Base-by-base conservation (phyloP, 768 basidiomycete species). In the Floccularia luteovirens region DNA sequence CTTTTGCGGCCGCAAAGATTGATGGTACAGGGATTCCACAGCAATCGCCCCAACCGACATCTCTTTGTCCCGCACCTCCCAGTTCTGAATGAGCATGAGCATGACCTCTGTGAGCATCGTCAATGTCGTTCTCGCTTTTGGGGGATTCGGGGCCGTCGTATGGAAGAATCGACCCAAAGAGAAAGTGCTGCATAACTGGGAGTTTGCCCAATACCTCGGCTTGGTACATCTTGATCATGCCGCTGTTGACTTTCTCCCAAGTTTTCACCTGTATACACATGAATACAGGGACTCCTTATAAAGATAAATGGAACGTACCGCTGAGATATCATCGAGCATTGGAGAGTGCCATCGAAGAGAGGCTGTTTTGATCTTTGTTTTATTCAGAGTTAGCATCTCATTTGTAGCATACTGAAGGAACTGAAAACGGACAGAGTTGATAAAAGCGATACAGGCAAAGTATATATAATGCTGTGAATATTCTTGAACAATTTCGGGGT, bases 291-390 rank as follows among this genome's bases (percentile, higher is more conserved):
- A n/a, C n/a, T 30, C 19, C 13, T 11, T 28, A 20, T 16, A 27
- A 20, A 36, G 39, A 41, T 45, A 20, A 7, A 12, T 4, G 10
- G 63, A 14, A 51, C 56, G 23, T 48, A 68, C 91, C 0, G 84
- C 90, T 1, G 91, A 93, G 41, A 98, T 98, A 54, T 98, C 94
- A 58, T 97, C 90, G 5, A 99, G 75, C 94, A 99, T 98, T 1
- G 94, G 94, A 0, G 91, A 96, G 63, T 99, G 94, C 94, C 94
- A 99, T 38, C 91, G 75, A 0, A 98, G 70, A 0, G 92, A 92
- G 0, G 93, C 92, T 0, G 92, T 90, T 57, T 98, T 98, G 48
- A 97, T 90, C 89, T 93, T 45, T 10, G 27, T 14, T 28, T 8
- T n/a, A n/a, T n/a, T n/a, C 20, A 21, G 14, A 19, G 16, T 28